Conservation (phyloP, 306 rosid species). For the Biancaea sappan region DNA sequence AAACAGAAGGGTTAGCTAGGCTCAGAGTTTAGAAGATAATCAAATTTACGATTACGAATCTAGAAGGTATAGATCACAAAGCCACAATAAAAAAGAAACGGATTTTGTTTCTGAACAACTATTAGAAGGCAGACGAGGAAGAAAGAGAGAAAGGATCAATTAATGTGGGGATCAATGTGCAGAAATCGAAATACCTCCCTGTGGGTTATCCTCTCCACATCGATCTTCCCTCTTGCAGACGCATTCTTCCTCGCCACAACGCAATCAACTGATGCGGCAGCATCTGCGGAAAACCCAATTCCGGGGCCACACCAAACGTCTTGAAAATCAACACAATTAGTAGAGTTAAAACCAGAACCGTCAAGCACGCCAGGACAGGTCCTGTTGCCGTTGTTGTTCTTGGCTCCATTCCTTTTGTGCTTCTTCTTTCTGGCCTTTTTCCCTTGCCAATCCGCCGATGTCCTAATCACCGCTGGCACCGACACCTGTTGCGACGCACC, state of each 20-base stretch:
- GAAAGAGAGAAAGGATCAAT: neutral
- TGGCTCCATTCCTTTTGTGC: constrained; percentile 39
- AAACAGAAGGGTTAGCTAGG: neutral
- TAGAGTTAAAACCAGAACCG: constrained; percentile 40
- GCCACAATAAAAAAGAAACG: neutral
- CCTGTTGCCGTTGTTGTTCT: constrained; percentile 32
- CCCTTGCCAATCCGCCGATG: constrained; percentile 82
- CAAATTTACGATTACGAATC: neutral
- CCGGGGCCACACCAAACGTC: constrained; percentile 99
- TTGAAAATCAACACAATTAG: constrained; percentile 63
- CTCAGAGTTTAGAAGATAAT: neutral
- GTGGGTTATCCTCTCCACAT: constrained; percentile 60
- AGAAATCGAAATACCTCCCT: constrained; percentile 57
- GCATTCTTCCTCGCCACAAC: constrained; percentile 73
- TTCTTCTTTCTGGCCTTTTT: constrained; percentile 68
- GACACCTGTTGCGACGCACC: constrained; percentile 82
- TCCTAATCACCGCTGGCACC: constrained; percentile 77
- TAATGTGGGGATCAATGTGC: neutral
- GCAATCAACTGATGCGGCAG: constrained; percentile 75
- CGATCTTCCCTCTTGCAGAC: constrained; percentile 74
- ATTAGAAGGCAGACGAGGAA: neutral
- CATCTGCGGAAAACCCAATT: constrained; percentile 74
- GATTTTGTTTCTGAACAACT: neutral
- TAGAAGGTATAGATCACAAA: neutral
- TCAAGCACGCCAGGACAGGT: constrained; percentile 46